Percentiles rank a stretch among this genome's conserved stretches.
Conservation (phyloP, 192 early-diverging fungal genomes). For the Chytriomyces sp. region DNA sequence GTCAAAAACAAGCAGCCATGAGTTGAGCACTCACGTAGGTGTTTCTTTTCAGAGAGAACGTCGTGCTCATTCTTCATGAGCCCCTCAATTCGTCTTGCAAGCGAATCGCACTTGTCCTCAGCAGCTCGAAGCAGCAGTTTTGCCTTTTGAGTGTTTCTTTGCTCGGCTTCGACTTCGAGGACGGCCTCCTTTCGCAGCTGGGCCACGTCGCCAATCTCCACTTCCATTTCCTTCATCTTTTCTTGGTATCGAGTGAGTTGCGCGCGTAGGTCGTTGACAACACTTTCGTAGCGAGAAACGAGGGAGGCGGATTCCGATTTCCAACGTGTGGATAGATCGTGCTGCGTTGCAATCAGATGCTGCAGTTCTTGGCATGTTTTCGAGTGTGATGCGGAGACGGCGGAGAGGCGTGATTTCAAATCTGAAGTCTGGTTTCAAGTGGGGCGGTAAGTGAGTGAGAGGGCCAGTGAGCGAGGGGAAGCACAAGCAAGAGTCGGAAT, state of each 20-base stretch:
- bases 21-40: slow-evolving; percentile 31
- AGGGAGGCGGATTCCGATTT: slow-evolving; percentile 41
- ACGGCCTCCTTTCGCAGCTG: slow-evolving; percentile 34
- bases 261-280: slow-evolving; percentile 33
- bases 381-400: slow-evolving; percentile 44
- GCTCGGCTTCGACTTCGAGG: slow-evolving; percentile 45
- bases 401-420: slow-evolving; percentile 43
- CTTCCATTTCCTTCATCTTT: slow-evolving; percentile 41
- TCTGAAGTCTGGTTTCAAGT: slow-evolving; percentile 35
- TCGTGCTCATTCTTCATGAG: slow-evolving; percentile 43
- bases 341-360: slow-evolving; percentile 47
- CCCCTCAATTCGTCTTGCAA: slow-evolving; percentile 31
- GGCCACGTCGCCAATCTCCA: slow-evolving; percentile 1
- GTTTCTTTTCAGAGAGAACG: slow-evolving; percentile 44
- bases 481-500: background rate
- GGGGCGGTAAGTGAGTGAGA: background rate
- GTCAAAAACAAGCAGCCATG: background rate
- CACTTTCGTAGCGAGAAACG: slow-evolving; percentile 34
- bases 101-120: slow-evolving; percentile 40
- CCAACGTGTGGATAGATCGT: slow-evolving; percentile 29
- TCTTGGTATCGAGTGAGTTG: slow-evolving; percentile 20
- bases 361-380: slow-evolving; percentile 51
- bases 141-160: slow-evolving; percentile 21
- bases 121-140: slow-evolving; percentile 24
- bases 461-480: background rate